Evolutionary conservation across 2,329 filamentous ascomycete genomes (phyloP).

Genomic region (Hypoxylon sp.): DNA sequence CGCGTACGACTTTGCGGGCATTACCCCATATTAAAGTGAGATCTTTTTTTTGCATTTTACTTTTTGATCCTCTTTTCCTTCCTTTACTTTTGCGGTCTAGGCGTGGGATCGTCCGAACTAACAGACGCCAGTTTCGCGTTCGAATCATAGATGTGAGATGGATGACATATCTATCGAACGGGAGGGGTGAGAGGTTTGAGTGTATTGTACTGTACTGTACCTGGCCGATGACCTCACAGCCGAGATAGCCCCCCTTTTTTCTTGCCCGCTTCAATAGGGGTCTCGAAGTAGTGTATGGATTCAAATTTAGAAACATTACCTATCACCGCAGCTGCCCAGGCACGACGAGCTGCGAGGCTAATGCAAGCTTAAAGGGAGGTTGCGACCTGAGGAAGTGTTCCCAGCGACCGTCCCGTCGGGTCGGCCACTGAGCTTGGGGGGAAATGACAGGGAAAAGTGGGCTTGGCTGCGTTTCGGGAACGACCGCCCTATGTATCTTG

Average conservation of each 20-base stretch:
- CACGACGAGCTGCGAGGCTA: constrained; percentile 41
- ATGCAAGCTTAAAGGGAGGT: constrained; percentile 45
- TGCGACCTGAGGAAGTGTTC: constrained; percentile 35
- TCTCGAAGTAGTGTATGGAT: constrained; percentile 19
- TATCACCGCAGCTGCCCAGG: constrained; percentile 36
- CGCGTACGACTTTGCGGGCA: constrained; percentile 38
- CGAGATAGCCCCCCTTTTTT: constrained; percentile 2
- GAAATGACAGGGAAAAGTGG: constrained; percentile 31
- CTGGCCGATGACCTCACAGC: constrained; percentile 31
- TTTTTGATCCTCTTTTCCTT: constrained; percentile 10
- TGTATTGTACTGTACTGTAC: neutral
- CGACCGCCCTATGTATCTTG: constrained; percentile 40
- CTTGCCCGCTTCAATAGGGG: constrained; percentile 25
- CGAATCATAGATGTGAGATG: neutral
- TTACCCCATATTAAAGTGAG: constrained; percentile 39
- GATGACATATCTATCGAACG: neutral
- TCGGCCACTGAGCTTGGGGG: constrained; percentile 36
- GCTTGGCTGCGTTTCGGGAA: constrained; percentile 36
- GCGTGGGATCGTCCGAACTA: constrained; percentile 10
- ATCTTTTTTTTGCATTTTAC: constrained; percentile 27
- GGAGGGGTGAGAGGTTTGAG: constrained; percentile 8
- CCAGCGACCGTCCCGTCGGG: constrained; percentile 46
- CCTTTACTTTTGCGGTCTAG: constrained; percentile 19
- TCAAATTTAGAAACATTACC: constrained; percentile 35
- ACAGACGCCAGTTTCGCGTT: neutral